These are phyloP conservation scores for Xanthoconium purpureum DNA, from an alignment of 768 basidiomycete species.

Conservation along the genomic window DNA sequence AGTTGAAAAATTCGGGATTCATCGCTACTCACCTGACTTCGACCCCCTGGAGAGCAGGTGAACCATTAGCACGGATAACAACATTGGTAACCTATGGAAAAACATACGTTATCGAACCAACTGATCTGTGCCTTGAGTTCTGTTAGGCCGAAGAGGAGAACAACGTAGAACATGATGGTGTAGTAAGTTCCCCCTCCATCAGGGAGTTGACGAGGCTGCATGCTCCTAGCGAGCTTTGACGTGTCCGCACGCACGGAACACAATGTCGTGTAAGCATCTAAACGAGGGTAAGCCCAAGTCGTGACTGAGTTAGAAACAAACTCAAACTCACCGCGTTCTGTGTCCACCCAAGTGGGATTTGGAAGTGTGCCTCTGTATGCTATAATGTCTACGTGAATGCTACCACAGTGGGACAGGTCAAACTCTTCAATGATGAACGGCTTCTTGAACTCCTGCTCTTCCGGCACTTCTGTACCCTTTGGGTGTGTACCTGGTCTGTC, in stretches of 20 bases:
- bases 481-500: background rate
- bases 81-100: background rate
- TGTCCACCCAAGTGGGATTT: constrained; percentile 8
- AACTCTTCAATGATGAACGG: constrained; percentile 13
- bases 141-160: constrained; percentile 51
- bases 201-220: constrained; percentile 11
- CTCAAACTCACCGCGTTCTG: constrained; percentile 8
- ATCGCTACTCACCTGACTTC: constrained; percentile 32
- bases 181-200: constrained; percentile 10
- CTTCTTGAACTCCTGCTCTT: constrained; percentile 17
- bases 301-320: background rate
- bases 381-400: constrained; percentile 14
- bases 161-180: constrained; percentile 27
- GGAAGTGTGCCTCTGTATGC: constrained; percentile 8
- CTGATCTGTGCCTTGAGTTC: constrained; percentile 52
- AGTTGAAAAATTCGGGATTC: too few relatives aligned
- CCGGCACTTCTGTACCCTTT: constrained; percentile 12
- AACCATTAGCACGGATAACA: background rate
- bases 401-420: constrained; percentile 12
- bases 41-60: constrained; percentile 25
- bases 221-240: constrained; percentile 8
- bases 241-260: constrained; percentile 11
- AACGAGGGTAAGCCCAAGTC: background rate
- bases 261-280: constrained; percentile 10
- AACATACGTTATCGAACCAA: constrained; percentile 41